These are phyloP conservation scores for Dendrobium nobile DNA, from an alignment of 106 monocot genomes.

Conservation along the genomic window DNA sequence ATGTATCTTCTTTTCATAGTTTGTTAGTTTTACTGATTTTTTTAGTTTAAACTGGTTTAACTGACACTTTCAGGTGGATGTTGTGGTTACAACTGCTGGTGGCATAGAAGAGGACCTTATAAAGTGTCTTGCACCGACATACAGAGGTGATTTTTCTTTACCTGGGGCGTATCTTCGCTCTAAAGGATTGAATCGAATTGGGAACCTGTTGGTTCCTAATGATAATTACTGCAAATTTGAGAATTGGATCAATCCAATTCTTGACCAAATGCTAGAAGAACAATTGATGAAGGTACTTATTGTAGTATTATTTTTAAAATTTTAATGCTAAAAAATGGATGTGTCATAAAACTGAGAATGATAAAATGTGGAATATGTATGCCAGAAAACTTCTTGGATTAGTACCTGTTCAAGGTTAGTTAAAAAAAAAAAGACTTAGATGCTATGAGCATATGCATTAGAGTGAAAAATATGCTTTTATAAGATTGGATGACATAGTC, in stretches of 20 bases:
- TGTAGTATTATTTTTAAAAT: background rate
- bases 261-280: constrained; percentile 78
- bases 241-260: constrained; percentile 92
- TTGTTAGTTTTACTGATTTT: background rate
- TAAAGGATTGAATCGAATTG: constrained; percentile 94
- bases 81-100: constrained; percentile 94
- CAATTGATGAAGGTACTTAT: constrained; percentile 49
- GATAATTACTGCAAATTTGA: constrained; percentile 99
- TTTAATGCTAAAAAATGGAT: background rate
- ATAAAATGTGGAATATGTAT: background rate
- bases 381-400: background rate
- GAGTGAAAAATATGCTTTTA: background rate
- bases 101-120: constrained; percentile 96
- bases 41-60: background rate
- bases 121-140: constrained; percentile 94
- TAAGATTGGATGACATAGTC: background rate
- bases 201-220: constrained; percentile 92
- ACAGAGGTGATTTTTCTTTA: constrained; percentile 77
- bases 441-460: background rate
- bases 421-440: background rate
- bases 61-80: constrained; percentile 62
- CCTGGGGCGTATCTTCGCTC: constrained; percentile 71
- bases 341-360: background rate
- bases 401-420: background rate
- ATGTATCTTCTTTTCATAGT: background rate